Percentiles rank a stretch among this genome's conserved stretches.
These are phyloP conservation scores for Plantago lanceolata DNA, from an alignment of 305 asterid species.

Conservation along the genomic window DNA sequence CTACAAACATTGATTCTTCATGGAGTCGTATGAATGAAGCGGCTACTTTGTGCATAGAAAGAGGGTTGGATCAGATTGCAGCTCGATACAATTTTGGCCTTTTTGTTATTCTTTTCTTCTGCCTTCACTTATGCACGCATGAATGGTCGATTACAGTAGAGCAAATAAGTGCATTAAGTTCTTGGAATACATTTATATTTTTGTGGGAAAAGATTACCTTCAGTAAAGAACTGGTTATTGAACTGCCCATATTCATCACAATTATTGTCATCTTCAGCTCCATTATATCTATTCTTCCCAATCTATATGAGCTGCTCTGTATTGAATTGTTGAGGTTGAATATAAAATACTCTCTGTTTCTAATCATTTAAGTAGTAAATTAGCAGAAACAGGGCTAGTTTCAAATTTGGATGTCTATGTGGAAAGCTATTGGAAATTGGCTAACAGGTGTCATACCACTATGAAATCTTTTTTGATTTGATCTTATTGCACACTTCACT, in stretches of 20 bases:
- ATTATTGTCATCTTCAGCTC: not conserved
- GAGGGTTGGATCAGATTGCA: constrained; percentile 24
- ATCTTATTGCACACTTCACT: no score
- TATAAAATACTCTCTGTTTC: no score
- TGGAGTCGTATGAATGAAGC: constrained; percentile 16
- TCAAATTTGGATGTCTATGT: no score
- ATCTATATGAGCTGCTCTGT: no score
- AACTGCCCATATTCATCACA: not conserved
- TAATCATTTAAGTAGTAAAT: no score
- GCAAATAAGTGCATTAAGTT: constrained; percentile 19
- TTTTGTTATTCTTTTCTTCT: constrained; percentile 10
- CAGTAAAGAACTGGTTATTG: not conserved
- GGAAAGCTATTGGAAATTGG: no score
- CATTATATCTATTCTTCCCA: not conserved
- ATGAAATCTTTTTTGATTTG: no score
- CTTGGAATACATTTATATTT: constrained; percentile 10
- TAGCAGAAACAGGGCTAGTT: no score
- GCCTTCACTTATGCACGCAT: constrained; percentile 11
- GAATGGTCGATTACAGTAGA: constrained; percentile 2
- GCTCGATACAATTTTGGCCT: constrained; percentile 31
- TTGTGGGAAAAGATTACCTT: constrained; percentile 11
- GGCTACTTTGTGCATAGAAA: constrained; percentile 29
- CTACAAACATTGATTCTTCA: constrained; percentile 24
- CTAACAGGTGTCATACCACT: no score
- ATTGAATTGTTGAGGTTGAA: no score